Base-by-base conservation (phyloP, 192 early-diverging fungal species). In the Pilobolus umbonatus region DNA sequence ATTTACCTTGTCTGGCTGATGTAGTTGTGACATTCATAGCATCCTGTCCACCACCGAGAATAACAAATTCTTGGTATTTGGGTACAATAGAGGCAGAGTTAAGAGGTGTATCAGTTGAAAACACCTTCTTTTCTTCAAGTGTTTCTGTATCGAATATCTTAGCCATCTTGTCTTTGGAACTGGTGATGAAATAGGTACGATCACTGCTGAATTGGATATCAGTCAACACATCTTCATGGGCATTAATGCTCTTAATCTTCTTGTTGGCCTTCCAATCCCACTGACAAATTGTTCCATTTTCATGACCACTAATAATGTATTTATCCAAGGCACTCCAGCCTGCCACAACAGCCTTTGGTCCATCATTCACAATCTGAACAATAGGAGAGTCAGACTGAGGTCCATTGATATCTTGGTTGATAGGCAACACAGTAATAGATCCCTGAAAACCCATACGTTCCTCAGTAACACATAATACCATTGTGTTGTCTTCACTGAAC, bases 41-140 rank as follows among this genome's bases (percentile, higher is more conserved):
- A 68, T 96, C 94, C 78, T 99, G 97, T 65, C 97, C 97, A 82
- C 97, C 97, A 55, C 97, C 97, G 36, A 93, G 72, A 57, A 91
- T 79, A 24, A 93, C 88, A 67, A 90, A 83, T 45, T 92, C 85
- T 72, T 90, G 85, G 40, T 73, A 62, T 49, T 80, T 84, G 29
- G 97, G 97, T 28, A 91, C 93, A 43, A 99, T 81, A 1, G 88
- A 71, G 2, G 97, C 97, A 22, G 93, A 88, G 80, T 98, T 99
- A 57, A 98, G 80, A 12, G 88, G 87, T 24, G 93, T 88, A 65
- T 93, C 88, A 6, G 94, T 88, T 44, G 75, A 71, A 71, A 85
- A 99, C 47, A 75, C 78, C 80, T 97, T 97, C 65, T 94, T 80
- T 24, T 82, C 75, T 56, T 85, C 79, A 34, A 99, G 78, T 14